Base-by-base conservation (phyloP, 208 protist species). In the Trypanosoma grayi region DNA sequence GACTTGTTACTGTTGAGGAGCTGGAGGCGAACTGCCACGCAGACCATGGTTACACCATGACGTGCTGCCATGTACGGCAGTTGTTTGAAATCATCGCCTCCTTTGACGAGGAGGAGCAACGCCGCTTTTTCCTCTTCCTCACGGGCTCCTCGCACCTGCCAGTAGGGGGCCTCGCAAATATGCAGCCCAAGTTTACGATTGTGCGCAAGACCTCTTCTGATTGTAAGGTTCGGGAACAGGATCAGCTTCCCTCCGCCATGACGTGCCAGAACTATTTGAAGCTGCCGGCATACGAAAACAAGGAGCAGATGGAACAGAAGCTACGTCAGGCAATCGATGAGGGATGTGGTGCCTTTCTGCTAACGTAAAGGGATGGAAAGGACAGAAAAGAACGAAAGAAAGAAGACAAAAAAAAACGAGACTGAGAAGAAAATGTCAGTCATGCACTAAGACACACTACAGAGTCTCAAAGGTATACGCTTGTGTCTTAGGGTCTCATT, bases 221-320 rank as follows among this genome's bases (percentile, higher is more conserved):
- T n/a, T 36, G 66, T 1, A 54, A 48, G 10, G 59, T 88, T 0
- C 77, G 75, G 20, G 87, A 94, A 45, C 58, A 71, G 24, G 82
- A 95, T 22, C 77, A 85, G 61, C 79, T 97, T 14, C 93, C 90
- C 2, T 90, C 79, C 2, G 90, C 88, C 20, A 97, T 97, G 93
- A 97, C 93, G 24, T 97, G 93, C 52, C 87, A 95, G 53, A 96
- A 97, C 69, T 97, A 96, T 53, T 60, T 97, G 41, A 97, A 97
- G 66, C 78, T 97, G 11, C 93, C 93, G 0, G 83, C 85, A n/a
- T 96, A 94, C 55, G 66, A 83, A 9, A 84, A 53, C 4, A 88
- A 90, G 57, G 68, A 90, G 50, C 74, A 87, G 43, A 89, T 97
- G 87, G 82, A 87, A 41, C 57, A 64, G 31, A 96, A 97, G 68